Base-by-base conservation (phyloP, 495 filamentous ascomycete genomes). In the Lophium mytilinum region DNA sequence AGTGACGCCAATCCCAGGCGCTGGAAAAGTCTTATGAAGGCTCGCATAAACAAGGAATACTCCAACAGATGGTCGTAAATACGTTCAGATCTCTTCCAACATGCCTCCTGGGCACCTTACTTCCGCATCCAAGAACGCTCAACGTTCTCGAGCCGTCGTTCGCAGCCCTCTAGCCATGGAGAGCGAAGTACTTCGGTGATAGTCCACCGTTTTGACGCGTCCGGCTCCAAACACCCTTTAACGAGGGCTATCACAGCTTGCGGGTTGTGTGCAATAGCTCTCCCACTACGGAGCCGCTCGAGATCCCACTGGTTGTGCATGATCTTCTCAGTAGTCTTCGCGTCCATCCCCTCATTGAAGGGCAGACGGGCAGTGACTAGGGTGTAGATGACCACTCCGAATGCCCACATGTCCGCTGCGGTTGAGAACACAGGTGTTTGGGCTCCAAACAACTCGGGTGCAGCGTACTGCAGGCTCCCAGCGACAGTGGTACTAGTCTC, bases 371-470 rank as follows among this genome's bases (percentile, higher is more conserved):
- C 85, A 1, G 83, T 80, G 12, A 86, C 66, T 4, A 87, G 68
- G 7, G 81, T 75, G 56, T 80, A 88, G 1, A 84, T 71, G 14
- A 85, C 78, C 8, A 88, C 83, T 9, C 85, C 86, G 60, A 81
- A 87, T 0, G 86, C 84, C 85, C 86, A 89, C 9, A 89, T 75
- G 64, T 89, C 86, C 11, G 82, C 82, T 0, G 78, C 80, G 1
- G 60, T 76, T 65, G 58, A 82, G 71, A 57, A 84, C 60, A 68
- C 78, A 65, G 66, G 63, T 14, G 53, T 57, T 1, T 30, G 68
- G 9, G 75, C 77, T 34, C 71, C 69, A 36, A 87, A 73, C 9
- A 85, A 65, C 57, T 84, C 81, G 0, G 83, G 83, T 4, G 80
- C 77, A 1, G 83, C 82, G 64, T 87, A 87, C 61, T 84, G 80